A percentile compares a stretch with the other conserved stretches of the same genome.
phyloP scores from a whole-genome alignment of 2,329 filamentous ascomycete genomes.

The Beauveria varroae region DNA sequence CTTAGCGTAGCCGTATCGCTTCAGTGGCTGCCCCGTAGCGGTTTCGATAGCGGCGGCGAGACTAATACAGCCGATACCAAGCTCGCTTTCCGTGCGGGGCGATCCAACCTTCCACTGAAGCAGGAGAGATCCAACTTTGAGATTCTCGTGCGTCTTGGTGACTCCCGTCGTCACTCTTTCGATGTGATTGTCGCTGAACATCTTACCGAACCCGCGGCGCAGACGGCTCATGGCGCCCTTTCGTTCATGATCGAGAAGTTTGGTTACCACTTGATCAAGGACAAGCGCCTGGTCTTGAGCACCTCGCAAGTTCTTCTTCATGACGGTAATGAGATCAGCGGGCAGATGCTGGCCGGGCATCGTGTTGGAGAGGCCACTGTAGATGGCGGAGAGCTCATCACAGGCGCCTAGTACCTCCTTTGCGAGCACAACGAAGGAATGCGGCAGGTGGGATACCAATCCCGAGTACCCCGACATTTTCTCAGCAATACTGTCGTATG shows the following conservation, averaged over 20 bases:
- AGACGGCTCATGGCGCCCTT: constrained; percentile 53
- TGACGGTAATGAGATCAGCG: constrained; percentile 52
- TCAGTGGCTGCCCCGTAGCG: constrained; percentile 38
- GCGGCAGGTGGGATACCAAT: constrained; percentile 30
- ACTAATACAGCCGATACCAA: constrained; percentile 60
- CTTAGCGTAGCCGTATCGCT: constrained; percentile 11
- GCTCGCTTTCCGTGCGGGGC: constrained; percentile 49
- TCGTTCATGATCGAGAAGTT: constrained; percentile 54
- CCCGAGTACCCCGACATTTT: neutral
- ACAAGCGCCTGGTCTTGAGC: constrained; percentile 53
- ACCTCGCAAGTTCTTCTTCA: constrained; percentile 56
- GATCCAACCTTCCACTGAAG: constrained; percentile 59
- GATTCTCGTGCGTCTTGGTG: constrained; percentile 49
- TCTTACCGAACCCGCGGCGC: constrained; percentile 54
- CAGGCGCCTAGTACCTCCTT: constrained; percentile 61
- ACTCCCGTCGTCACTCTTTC: constrained; percentile 51
- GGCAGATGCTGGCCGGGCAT: constrained; percentile 47
- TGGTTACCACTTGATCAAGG: constrained; percentile 56
- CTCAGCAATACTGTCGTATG: neutral
- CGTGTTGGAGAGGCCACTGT: constrained; percentile 54
- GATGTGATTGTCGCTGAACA: constrained; percentile 55
- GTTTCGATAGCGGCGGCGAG: constrained; percentile 42
- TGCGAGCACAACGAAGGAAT: constrained; percentile 35
- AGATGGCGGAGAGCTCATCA: constrained; percentile 60
- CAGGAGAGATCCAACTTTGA: constrained; percentile 56